A percentile compares a stretch with the other conserved stretches of the same genome.
Evolutionary conservation across 805 yeast species (phyloP).

Genomic region (Wickerhamomyces ciferrii): DNA sequence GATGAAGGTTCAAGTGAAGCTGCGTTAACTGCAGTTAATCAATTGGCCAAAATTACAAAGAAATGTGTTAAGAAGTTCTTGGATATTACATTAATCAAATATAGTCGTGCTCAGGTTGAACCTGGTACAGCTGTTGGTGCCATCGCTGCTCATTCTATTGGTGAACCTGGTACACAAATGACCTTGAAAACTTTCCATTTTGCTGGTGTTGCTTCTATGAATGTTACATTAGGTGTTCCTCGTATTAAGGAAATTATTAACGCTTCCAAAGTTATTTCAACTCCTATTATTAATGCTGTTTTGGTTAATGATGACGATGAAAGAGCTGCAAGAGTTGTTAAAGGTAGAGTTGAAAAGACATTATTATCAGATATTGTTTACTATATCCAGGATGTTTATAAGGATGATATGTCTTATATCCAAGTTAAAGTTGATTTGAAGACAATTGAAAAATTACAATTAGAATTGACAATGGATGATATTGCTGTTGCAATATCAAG

Average conservation of each 20-base stretch:
- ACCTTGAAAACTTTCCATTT: slow-evolving; percentile 95
- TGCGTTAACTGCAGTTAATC: slow-evolving; percentile 47
- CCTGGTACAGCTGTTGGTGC: slow-evolving; percentile 99
- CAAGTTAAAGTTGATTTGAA: slow-evolving; percentile 77
- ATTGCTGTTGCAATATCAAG: slow-evolving; percentile 75
- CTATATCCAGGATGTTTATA: slow-evolving; percentile 92
- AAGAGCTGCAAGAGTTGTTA: slow-evolving; percentile 97
- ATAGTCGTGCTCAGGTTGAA: slow-evolving; percentile 86
- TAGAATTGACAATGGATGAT: slow-evolving; percentile 82
- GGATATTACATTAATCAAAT: slow-evolving; percentile 72
- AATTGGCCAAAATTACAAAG: slow-evolving; percentile 62
- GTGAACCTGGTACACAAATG: slow-evolving; percentile 99
- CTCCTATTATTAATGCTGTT: slow-evolving; percentile 94
- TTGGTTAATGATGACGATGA: slow-evolving; percentile 91
- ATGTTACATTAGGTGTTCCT: slow-evolving; percentile 97
- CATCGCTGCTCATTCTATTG: slow-evolving; percentile 98
- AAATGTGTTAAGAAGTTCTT: slow-evolving; percentile 60
- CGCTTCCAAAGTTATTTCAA: slow-evolving; percentile 91
- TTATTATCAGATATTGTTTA: slow-evolving; percentile 78
- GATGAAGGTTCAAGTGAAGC: slow-evolving; percentile 30
- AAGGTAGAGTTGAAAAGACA: slow-evolving; percentile 95
- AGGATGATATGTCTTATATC: slow-evolving; percentile 68
- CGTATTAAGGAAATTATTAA: slow-evolving; percentile 98
- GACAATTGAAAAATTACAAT: slow-evolving; percentile 84
- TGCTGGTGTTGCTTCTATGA: slow-evolving; percentile 99